A percentile compares a stretch with the other conserved stretches of the same genome.
Conservation (phyloP, 768 basidiomycete genomes). For the Naganishia randhawae region DNA sequence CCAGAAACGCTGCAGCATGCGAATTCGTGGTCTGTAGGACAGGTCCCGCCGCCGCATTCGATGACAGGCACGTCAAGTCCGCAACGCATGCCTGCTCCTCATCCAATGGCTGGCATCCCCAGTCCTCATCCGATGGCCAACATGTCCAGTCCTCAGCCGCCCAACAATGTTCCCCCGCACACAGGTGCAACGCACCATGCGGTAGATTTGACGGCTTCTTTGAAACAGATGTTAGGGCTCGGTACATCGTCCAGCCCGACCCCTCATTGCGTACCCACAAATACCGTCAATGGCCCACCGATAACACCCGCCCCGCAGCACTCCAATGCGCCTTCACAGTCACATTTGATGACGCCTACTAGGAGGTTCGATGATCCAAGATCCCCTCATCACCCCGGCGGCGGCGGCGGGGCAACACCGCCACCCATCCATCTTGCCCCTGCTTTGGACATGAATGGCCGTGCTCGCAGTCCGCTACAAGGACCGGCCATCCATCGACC, state of each 20-base stretch:
- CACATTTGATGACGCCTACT: neutral
- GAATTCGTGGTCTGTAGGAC: neutral
- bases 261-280: neutral
- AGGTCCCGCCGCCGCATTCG: neutral
- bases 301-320: neutral
- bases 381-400: neutral
- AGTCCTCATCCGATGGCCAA: neutral
- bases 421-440: constrained; percentile 1
- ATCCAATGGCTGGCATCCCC: neutral
- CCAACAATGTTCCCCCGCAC: neutral
- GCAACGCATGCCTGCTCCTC: neutral
- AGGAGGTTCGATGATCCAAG: neutral
- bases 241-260: neutral
- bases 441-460: neutral
- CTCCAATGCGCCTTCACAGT: neutral
- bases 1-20: constrained; percentile 1
- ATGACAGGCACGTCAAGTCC: neutral
- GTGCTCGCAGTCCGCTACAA: neutral
- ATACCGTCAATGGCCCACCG: neutral
- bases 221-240: constrained; percentile 15
- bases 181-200: neutral
- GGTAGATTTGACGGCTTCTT: neutral
- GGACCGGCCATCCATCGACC: neutral
- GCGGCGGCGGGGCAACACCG: neutral
- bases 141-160: neutral